phyloP scores from a whole-genome alignment of 106 monocot genomes.

The Acanthochlamys bracteata region DNA sequence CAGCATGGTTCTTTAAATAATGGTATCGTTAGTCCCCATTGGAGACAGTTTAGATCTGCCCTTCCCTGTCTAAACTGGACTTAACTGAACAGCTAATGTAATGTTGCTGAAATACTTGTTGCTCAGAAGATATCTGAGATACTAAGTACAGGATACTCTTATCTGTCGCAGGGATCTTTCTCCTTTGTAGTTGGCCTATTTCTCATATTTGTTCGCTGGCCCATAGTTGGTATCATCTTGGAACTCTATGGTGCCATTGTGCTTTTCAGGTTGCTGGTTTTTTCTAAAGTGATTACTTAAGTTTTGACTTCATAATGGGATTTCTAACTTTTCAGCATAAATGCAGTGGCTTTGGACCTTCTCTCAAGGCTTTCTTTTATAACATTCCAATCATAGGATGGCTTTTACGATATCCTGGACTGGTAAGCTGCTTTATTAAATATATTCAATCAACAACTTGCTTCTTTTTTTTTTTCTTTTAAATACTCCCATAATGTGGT shows the following conservation, averaged over 20 bases:
- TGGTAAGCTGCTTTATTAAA: constrained; percentile 17
- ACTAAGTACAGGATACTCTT: no score
- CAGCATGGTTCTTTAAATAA: no score
- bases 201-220: constrained; percentile 82
- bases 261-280: constrained; percentile 63
- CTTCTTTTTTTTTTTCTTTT: no score
- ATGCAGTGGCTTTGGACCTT: constrained; percentile 61
- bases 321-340: constrained; percentile 4
- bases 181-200: constrained; percentile 66
- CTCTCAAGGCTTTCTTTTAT: constrained; percentile 46
- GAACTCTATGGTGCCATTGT: constrained; percentile 65
- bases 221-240: constrained; percentile 67
- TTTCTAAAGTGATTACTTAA: not conserved
- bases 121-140: no score
- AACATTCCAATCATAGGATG: constrained; percentile 73
- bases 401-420: constrained; percentile 52
- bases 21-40: no score
- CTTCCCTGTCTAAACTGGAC: no score
- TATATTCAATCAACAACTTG: no score
- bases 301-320: not conserved
- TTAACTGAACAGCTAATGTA: no score
- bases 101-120: no score
- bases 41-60: no score
- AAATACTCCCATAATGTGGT: no score
- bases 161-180: constrained; percentile 55